These are phyloP conservation scores for Ocimum tenuiflorum DNA, from an alignment of 257 asterid genomes.

Conservation along the genomic window DNA sequence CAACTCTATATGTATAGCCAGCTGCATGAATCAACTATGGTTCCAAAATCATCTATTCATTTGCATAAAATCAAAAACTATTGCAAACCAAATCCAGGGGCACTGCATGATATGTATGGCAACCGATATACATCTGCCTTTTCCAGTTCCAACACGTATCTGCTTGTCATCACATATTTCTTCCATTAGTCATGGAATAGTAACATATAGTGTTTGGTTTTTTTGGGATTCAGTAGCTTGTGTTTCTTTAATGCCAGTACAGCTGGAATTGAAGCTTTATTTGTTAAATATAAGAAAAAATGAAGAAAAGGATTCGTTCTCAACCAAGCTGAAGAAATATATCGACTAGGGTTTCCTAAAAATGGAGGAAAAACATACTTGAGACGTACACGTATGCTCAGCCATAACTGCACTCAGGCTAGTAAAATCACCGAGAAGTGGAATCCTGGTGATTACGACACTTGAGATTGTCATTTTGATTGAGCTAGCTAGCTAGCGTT, in stretches of 20 bases:
- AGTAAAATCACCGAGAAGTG: constrained; percentile 81
- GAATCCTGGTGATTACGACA: constrained; percentile 77
- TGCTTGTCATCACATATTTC: constrained; percentile 41
- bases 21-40: too few relatives aligned
- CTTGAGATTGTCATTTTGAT: too few relatives aligned
- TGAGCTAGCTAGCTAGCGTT: too few relatives aligned
- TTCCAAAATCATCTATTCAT: too few relatives aligned
- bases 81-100: constrained; percentile 88
- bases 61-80: too few relatives aligned
- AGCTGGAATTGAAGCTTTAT: not conserved
- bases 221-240: too few relatives aligned
- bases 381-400: constrained; percentile 99
- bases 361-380: constrained; percentile 16
- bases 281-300: not conserved
- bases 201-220: too few relatives aligned
- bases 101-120: constrained; percentile 88
- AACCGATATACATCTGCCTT: constrained; percentile 95
- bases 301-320: not conserved
- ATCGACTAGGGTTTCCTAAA: not conserved
- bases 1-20: too few relatives aligned
- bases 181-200: constrained; percentile 19
- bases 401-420: constrained; percentile 96
- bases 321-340: not conserved
- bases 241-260: too few relatives aligned
- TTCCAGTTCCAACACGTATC: constrained; percentile 87